phyloP scores from a whole-genome alignment of 345 rosid species.

The Arabis alpina region DNA sequence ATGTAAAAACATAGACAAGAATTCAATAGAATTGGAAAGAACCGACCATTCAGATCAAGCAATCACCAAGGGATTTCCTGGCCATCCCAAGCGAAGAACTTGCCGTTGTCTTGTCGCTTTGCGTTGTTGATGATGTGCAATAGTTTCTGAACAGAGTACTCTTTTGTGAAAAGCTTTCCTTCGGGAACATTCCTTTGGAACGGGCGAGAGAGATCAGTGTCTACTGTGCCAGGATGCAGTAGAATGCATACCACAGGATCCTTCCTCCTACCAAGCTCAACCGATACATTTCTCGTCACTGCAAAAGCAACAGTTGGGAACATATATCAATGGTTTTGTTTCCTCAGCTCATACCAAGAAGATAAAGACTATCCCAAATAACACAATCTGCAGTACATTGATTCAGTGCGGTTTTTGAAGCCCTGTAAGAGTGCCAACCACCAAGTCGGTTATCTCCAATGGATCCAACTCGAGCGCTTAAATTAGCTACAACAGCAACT shows the following conservation, averaged over 20 bases:
- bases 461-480: constrained; percentile 92
- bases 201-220: constrained; percentile 87
- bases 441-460: constrained; percentile 84
- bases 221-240: constrained; percentile 95
- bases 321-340: neutral
- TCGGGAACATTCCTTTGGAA: constrained; percentile 82
- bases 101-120: constrained; percentile 72
- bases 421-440: constrained; percentile 92
- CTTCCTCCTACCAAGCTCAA: constrained; percentile 75
- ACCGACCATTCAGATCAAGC: neutral
- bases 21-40: constrained; percentile 15
- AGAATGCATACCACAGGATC: constrained; percentile 81
- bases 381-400: constrained; percentile 53
- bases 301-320: constrained; percentile 33
- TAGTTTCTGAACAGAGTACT: constrained; percentile 78
- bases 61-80: constrained; percentile 84
- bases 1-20: neutral
- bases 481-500: constrained; percentile 83
- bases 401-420: constrained; percentile 89
- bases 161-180: constrained; percentile 82
- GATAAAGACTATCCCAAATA: constrained; percentile 8
- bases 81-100: constrained; percentile 97
- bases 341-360: constrained; percentile 1
- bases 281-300: constrained; percentile 73
- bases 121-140: constrained; percentile 65